Evolutionary conservation across 2,329 filamentous ascomycete species (phyloP).

Genomic region (Davidsoniella eucalypti): DNA sequence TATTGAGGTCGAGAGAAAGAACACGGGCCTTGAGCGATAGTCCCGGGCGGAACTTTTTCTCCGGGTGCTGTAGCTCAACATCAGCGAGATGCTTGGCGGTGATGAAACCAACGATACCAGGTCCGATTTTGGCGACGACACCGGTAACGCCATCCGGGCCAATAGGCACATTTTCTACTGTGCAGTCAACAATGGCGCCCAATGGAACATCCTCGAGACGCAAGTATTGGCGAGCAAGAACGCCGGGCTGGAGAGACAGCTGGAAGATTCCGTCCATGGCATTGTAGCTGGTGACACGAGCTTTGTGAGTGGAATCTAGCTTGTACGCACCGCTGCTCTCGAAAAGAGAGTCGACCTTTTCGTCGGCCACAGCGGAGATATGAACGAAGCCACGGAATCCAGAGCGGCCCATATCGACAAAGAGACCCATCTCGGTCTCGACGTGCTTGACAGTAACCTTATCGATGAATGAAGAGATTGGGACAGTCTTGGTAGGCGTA

Average conservation of each 20-base stretch:
- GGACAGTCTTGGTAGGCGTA: constrained; percentile 40
- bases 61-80: constrained; percentile 72
- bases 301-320: constrained; percentile 60
- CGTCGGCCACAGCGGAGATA: constrained; percentile 81
- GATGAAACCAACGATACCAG: constrained; percentile 79
- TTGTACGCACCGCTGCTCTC: constrained; percentile 64
- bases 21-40: constrained; percentile 73
- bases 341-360: constrained; percentile 70
- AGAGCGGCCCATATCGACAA: constrained; percentile 46
- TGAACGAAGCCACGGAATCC: constrained; percentile 80
- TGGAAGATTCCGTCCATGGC: constrained; percentile 72
- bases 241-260: constrained; percentile 63
- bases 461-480: constrained; percentile 60
- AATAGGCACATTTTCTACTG: constrained; percentile 69
- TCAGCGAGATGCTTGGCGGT: constrained; percentile 81
- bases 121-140: constrained; percentile 66
- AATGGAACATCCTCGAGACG: constrained; percentile 80
- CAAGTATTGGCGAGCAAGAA: constrained; percentile 77
- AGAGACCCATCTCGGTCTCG: constrained; percentile 65
- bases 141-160: constrained; percentile 64
- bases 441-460: constrained; percentile 67
- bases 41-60: constrained; percentile 88
- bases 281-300: constrained; percentile 74
- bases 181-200: constrained; percentile 65
- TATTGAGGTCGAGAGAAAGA: constrained; percentile 59